Evolutionary conservation across 495 filamentous ascomycete genomes (phyloP).

Genomic region (Hypoxylon lienhwacheense): DNA sequence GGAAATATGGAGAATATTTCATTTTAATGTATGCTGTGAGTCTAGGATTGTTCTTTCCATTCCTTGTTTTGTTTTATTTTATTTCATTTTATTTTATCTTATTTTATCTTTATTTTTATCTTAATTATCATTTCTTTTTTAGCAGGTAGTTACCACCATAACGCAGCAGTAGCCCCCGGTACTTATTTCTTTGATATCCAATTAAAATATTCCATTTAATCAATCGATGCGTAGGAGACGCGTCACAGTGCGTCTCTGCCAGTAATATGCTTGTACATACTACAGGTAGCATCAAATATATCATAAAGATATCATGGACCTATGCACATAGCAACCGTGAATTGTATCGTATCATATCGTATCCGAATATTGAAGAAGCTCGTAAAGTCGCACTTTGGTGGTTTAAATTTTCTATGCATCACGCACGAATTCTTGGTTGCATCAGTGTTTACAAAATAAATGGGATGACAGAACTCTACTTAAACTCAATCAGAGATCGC

Average conservation of each 20-base stretch:
- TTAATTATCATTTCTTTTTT: too few species aligned
- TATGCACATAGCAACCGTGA: too few species aligned
- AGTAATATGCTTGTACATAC: too few species aligned
- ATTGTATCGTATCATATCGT: too few species aligned
- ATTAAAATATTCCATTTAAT: slow-evolving; percentile 28
- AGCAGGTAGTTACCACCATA: slow-evolving; percentile 5
- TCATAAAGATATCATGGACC: too few species aligned
- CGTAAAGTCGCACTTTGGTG: too few species aligned
- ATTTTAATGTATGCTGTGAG: too few species aligned
- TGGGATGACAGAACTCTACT: slow-evolving; percentile 32
- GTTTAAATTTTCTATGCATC: too few species aligned
- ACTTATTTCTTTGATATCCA: slow-evolving; percentile 19
- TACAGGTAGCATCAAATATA: slow-evolving; percentile 7
- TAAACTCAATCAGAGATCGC: slow-evolving; percentile 22
- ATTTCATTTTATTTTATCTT: not conserved
- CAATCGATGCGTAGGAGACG: slow-evolving; percentile 14
- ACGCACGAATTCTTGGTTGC: slow-evolving; percentile 1
- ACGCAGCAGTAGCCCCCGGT: slow-evolving; percentile 21
- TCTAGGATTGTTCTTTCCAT: slow-evolving; percentile 8
- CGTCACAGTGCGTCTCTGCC: slow-evolving; percentile 29
- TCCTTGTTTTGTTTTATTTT: slow-evolving; percentile 11
- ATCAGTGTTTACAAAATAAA: not conserved
- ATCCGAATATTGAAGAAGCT: too few species aligned
- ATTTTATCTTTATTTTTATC: too few species aligned
- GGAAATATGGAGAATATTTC: slow-evolving; percentile 1